Evolutionary conservation across 2,329 filamentous ascomycete species (phyloP).

Genomic region (Colletotrichum eleusines): DNA sequence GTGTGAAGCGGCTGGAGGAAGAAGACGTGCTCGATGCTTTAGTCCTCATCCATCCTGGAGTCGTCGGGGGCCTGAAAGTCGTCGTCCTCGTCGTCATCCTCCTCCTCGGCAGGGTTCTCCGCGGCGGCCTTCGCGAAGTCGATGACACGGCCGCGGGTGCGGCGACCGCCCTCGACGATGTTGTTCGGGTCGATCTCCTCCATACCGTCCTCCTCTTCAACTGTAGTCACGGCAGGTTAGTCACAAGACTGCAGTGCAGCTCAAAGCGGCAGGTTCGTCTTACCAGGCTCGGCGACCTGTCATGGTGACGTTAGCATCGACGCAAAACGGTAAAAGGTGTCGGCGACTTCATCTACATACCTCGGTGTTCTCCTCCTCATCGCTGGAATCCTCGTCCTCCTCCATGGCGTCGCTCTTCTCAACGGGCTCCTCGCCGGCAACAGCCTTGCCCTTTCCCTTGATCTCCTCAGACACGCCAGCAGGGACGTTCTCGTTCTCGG

Average conservation of each 20-base stretch:
- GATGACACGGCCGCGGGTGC: conserved; percentile 92
- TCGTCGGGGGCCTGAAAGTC: conserved; percentile 74
- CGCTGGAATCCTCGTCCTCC: conserved; percentile 79
- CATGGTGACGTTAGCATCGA: conserved; percentile 31
- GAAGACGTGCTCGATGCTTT: conserved; percentile 39
- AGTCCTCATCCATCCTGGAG: conserved; percentile 78
- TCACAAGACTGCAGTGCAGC: conserved; percentile 42
- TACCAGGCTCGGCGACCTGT: conserved; percentile 46
- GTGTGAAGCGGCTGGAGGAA: neutral
- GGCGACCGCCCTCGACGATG: conserved; percentile 82
- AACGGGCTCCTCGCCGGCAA: conserved; percentile 62
- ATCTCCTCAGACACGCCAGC: conserved; percentile 61
- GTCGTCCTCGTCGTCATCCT: conserved; percentile 83
- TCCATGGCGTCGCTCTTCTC: conserved; percentile 76
- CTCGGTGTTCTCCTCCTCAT: conserved; percentile 72
- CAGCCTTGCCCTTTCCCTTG: conserved; percentile 92
- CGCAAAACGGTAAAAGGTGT: neutral
- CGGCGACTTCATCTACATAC: conserved; percentile 54
- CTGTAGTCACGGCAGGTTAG: conserved; percentile 52
- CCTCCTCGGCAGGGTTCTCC: conserved; percentile 80
- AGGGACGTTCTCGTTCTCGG: conserved; percentile 61
- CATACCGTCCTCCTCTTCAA: conserved; percentile 83
- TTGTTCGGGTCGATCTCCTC: conserved; percentile 92
- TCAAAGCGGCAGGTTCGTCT: conserved; percentile 41
- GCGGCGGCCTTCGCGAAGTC: conserved; percentile 92